Percentiles rank a stretch among this genome's conserved stretches.
Conservation (phyloP, 2,329 filamentous ascomycete genomes). For the Madurella mycetomatis region DNA sequence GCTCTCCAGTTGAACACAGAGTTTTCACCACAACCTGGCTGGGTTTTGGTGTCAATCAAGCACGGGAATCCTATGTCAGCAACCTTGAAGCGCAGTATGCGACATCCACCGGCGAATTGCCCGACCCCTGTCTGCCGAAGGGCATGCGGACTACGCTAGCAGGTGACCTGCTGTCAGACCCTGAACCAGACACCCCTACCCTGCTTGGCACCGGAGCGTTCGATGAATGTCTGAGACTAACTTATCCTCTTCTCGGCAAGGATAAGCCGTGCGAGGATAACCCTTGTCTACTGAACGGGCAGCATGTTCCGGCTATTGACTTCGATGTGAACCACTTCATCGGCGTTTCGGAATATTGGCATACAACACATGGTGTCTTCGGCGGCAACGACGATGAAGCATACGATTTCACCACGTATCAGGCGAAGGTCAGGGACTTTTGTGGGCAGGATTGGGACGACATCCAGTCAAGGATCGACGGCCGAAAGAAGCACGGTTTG, state of each 20-base stretch:
- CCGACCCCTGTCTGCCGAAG: conserved; percentile 84
- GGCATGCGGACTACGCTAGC: conserved; percentile 70
- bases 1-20: conserved; percentile 70
- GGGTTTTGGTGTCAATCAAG: conserved; percentile 94
- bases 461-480: conserved; percentile 63
- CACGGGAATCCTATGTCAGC: conserved; percentile 78
- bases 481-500: conserved; percentile 67
- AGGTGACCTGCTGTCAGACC: conserved; percentile 51
- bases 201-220: conserved; percentile 84
- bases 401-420: conserved; percentile 88
- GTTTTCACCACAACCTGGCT: conserved; percentile 97
- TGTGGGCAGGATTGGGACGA: conserved; percentile 78
- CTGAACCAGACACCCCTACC: conserved; percentile 40
- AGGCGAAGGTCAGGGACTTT: conserved; percentile 77
- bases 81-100: conserved; percentile 62
- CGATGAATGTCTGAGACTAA: conserved; percentile 74
- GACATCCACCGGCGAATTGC: conserved; percentile 57
- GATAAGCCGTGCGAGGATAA: conserved; percentile 76
- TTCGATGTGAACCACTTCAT: conserved; percentile 98
- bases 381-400: conserved; percentile 71
- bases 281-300: conserved; percentile 85
- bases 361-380: conserved; percentile 94
- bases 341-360: conserved; percentile 97
- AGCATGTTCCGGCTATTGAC: conserved; percentile 91
- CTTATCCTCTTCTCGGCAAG: conserved; percentile 84